These are phyloP conservation scores for Dryas integrifolia DNA, from an alignment of 331 rosid genomes.

Conservation along the genomic window DNA sequence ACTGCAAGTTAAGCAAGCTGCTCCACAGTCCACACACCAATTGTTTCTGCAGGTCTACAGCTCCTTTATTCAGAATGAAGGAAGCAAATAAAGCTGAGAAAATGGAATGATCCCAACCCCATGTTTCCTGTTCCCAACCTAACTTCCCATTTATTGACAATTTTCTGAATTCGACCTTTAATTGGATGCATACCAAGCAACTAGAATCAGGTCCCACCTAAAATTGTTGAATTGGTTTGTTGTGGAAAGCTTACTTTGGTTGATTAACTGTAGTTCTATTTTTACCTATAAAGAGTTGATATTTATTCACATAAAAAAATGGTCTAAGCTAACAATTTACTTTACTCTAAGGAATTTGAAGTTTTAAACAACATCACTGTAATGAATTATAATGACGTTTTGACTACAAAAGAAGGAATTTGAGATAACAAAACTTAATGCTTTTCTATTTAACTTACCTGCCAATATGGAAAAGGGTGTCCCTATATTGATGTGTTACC, in stretches of 20 bases:
- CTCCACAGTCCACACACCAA: slow-evolving; percentile 20
- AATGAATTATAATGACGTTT: slow-evolving; percentile 17
- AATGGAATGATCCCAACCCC: slow-evolving; percentile 15
- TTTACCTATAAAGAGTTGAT: background rate
- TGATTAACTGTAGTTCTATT: slow-evolving; percentile 19
- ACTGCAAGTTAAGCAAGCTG: slow-evolving; percentile 50
- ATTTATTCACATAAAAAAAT: slow-evolving; percentile 1
- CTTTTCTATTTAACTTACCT: background rate
- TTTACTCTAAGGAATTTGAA: slow-evolving; percentile 17
- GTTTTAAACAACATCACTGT: background rate
- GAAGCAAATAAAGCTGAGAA: slow-evolving; percentile 9
- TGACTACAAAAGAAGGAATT: slow-evolving; percentile 20
- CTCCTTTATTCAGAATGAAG: slow-evolving; percentile 38
- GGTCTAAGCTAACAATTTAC: background rate
- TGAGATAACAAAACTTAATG: background rate
- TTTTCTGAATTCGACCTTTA: slow-evolving; percentile 43
- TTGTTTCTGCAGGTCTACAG: slow-evolving; percentile 13
- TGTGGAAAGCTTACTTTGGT: slow-evolving; percentile 7
- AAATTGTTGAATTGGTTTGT: slow-evolving; percentile 10
- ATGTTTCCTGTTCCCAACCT: slow-evolving; percentile 41
- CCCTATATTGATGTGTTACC: slow-evolving; percentile 13
- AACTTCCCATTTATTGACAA: slow-evolving; percentile 32
- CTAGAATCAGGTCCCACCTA: slow-evolving; percentile 26
- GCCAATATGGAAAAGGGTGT: background rate
- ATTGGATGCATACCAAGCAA: slow-evolving; percentile 44